Base-by-base conservation (phyloP, 1,284 basidiomycete genomes). In the Boletellus deceptivus region DNA sequence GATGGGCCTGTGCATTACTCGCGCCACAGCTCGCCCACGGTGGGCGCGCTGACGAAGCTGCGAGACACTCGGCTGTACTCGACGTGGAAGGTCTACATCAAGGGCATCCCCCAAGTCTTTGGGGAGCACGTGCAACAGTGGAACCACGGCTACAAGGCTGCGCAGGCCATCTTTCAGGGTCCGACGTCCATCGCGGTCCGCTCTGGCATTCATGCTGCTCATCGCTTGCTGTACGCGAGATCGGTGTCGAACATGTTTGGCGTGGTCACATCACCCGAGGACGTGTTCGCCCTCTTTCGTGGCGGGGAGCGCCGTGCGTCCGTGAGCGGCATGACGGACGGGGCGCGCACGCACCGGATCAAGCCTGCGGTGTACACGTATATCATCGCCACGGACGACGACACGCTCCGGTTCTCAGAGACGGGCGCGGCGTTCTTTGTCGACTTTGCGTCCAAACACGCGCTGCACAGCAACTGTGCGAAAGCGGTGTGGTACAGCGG, bases 341-440 rank as follows among this genome's bases (percentile, higher is more conserved):
- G 29, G 9, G 52, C 64, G 34, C 72, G 70, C 50, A 68, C 68
- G 20, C 72, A 81, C 52, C 78, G 84, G 55, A 76, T 89, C 67
- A 89, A 89, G 65, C 86, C 86, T 40, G 83, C 85, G 0, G 81
- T 88, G 22, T 89, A 89, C 70, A 89, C 87, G 25, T 89, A 90
- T 68, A 75, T 89, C 62, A 83, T 89, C 63, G 77, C 81, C 11
- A 70, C 75, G 11, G 79, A 84, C 43, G 86, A 89, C 69, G 79
- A 86, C 58, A 80, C 83, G 2, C 77, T 88, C 56, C 79, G 87
- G 9, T 89, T 89, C 69, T 87, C 84, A 35, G 87, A 89, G 65
- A 89, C 87, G 3, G 86, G 86, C 10, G 86, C 87, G 1, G 80
- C 84, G 17, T 89, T 89, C 71, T 88, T 89, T 65, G 84, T 89